Base-by-base conservation (phyloP, 768 basidiomycete species). In the Hysterangium stoloniferum region DNA sequence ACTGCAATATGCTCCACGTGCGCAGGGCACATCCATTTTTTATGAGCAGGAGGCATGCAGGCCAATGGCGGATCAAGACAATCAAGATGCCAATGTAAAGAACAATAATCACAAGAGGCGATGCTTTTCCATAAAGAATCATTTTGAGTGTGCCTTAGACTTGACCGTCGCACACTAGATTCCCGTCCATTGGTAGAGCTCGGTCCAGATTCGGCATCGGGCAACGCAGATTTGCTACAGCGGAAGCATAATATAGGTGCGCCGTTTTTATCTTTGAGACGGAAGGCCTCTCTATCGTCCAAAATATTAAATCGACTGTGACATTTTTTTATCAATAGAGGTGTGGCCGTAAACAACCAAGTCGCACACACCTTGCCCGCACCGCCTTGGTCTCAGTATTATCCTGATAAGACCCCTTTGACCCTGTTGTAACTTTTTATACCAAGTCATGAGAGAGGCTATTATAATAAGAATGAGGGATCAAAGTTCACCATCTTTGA, bases 11-110 rank as follows among this genome's bases (percentile, higher is more conserved):
- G 80, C 57, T 96, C 93, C n/a, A 81, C 83, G 62, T 99, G 96
- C 61, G 95, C 91, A 6, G 96, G 96, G 65, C 96, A 99, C 93
- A 95, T 96, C 94, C 95, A 99, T 65, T 94, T 96, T 72, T 83
- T 87, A 57, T 80, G 80, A 52, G 84, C 80, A 11, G 85, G 76
- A 3, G 96, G 96, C 77, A 98, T 83, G 34, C 75, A 75, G 20
- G 84, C 71, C 53, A 95, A 69, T 6, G 96, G 96, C 13, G 95
- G 96, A 59, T 90, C 85, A 25, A 98, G 72, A 59, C 96, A 99
- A 64, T 98, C 96, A 50, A 97, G 77, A 62, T 99, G 96, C 88
- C 95, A 99, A 64, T 94, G 88, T 38, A 95, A 76, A 54, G 75
- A 76, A 67, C 96, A 99, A 62, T 92, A 89, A 67, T 99, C 96